Conservation (phyloP, 1,139 yeast genomes). For the Lodderomyces elongisporus region DNA sequence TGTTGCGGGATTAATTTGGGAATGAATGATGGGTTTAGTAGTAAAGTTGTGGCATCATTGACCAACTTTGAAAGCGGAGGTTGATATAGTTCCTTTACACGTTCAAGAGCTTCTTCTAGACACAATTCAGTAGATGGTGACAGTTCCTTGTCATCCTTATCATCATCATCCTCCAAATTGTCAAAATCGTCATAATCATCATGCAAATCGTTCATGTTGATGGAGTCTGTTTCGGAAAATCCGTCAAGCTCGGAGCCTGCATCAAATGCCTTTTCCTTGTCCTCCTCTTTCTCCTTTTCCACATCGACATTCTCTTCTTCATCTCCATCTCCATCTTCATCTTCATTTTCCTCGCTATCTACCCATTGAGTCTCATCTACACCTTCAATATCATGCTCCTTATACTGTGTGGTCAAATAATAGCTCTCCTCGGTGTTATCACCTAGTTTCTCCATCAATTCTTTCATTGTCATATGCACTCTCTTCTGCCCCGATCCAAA, state of each 20-base stretch:
- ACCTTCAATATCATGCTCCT: slow-evolving; percentile 19
- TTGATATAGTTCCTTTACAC: slow-evolving; percentile 49
- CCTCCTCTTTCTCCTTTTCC: slow-evolving; percentile 12
- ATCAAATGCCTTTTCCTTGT: neutral
- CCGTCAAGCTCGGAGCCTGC: slow-evolving; percentile 10
- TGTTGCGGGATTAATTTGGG: slow-evolving; percentile 56
- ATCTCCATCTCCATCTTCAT: slow-evolving; percentile 8
- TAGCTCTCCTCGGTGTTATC: slow-evolving; percentile 31
- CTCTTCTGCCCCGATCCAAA: slow-evolving; percentile 61
- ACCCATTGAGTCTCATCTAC: slow-evolving; percentile 16
- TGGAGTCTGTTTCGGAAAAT: slow-evolving; percentile 22
- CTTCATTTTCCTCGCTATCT: slow-evolving; percentile 15
- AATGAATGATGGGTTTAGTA: slow-evolving; percentile 40
- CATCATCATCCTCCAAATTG: no score
- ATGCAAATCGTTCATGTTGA: slow-evolving; percentile 40
- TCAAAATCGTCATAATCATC: slow-evolving; percentile 49
- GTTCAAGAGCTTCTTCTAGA: slow-evolving; percentile 24
- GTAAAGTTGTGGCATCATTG: slow-evolving; percentile 24
- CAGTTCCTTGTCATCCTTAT: slow-evolving; percentile 16
- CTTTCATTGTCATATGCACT: slow-evolving; percentile 41
- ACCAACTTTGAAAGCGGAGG: slow-evolving; percentile 55
- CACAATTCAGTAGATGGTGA: no score
- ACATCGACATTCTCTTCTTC: slow-evolving; percentile 5
- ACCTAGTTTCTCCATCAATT: slow-evolving; percentile 41
- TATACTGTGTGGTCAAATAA: slow-evolving; percentile 68